phyloP scores from a whole-genome alignment of 176 grass and related monocot genomes.

The Melocanna baccifera region DNA sequence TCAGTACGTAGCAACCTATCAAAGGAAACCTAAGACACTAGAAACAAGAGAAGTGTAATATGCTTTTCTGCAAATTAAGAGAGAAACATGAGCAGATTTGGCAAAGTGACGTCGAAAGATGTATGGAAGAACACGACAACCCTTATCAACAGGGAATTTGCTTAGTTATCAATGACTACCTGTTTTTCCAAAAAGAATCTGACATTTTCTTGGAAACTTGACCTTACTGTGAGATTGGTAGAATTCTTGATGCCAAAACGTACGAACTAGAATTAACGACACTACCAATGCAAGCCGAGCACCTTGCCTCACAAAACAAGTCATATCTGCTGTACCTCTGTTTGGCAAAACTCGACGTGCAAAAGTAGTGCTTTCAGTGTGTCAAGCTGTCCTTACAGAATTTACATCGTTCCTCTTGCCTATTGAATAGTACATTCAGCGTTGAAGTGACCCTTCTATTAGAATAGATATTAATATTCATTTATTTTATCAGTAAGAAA shows the following conservation, averaged over 20 bases:
- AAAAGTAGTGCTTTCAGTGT: too few species aligned
- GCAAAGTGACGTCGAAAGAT: not conserved
- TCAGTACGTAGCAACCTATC: not conserved
- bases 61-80: not conserved
- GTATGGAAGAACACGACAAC: not conserved
- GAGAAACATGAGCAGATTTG: not conserved
- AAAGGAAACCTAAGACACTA: not conserved
- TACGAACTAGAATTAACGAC: too few species aligned
- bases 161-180: not conserved
- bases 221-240: not conserved
- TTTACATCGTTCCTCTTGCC: too few species aligned
- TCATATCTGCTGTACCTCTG: too few species aligned
- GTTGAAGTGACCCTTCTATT: too few species aligned
- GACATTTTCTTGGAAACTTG: not conserved
- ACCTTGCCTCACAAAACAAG: too few species aligned
- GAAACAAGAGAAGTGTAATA: not conserved
- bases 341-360: too few species aligned
- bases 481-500: not conserved
- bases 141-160: not conserved
- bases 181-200: not conserved
- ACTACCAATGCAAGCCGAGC: too few species aligned
- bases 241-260: not conserved
- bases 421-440: too few species aligned
- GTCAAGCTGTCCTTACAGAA: too few species aligned
- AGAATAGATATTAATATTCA: too few species aligned